Percentiles rank a stretch among this genome's conserved stretches.
Evolutionary conservation across 495 filamentous ascomycete species (phyloP).

Genomic region (Penicillium flavigenum): DNA sequence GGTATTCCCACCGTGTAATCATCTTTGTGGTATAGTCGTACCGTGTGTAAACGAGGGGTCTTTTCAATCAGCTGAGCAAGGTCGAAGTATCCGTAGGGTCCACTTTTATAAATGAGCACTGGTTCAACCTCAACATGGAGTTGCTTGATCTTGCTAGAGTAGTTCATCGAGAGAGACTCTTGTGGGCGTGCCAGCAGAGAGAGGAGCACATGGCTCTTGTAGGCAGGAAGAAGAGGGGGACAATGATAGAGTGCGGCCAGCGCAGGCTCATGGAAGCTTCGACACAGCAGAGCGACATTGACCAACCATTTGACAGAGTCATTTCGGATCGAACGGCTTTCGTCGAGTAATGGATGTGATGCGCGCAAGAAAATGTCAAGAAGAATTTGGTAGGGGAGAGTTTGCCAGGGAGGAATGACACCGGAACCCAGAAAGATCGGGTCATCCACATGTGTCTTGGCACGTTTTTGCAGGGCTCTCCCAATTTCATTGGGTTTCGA

Average conservation of each 20-base stretch:
- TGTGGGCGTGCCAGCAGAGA: constrained; percentile 46
- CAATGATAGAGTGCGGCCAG: constrained; percentile 69
- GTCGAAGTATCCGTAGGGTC: constrained; percentile 49
- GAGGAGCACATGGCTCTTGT: constrained; percentile 50
- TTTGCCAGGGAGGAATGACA: constrained; percentile 64
- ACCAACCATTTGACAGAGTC: constrained; percentile 60
- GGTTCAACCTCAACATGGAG: constrained; percentile 63
- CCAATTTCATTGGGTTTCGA: constrained; percentile 22
- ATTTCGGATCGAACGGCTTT: constrained; percentile 33
- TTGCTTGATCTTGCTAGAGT: constrained; percentile 67
- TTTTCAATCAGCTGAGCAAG: constrained; percentile 41
- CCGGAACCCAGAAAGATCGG: constrained; percentile 34
- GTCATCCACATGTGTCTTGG: constrained; percentile 24
- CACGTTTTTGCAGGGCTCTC: constrained; percentile 30
- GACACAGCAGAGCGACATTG: constrained; percentile 59
- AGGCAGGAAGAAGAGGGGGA: constrained; percentile 59
- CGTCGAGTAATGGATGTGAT: constrained; percentile 59
- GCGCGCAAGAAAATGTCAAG: constrained; percentile 67
- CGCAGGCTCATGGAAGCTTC: constrained; percentile 68
- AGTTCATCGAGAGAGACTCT: constrained; percentile 47
- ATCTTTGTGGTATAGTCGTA: constrained; percentile 43
- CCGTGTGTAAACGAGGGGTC: constrained; percentile 41
- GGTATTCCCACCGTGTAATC: constrained; percentile 36
- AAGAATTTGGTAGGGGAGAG: constrained; percentile 70
- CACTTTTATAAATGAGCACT: constrained; percentile 44